A percentile compares a stretch with the other conserved stretches of the same genome.
phyloP scores from a whole-genome alignment of 2,329 filamentous ascomycete genomes.

The Fusarium globosum region DNA sequence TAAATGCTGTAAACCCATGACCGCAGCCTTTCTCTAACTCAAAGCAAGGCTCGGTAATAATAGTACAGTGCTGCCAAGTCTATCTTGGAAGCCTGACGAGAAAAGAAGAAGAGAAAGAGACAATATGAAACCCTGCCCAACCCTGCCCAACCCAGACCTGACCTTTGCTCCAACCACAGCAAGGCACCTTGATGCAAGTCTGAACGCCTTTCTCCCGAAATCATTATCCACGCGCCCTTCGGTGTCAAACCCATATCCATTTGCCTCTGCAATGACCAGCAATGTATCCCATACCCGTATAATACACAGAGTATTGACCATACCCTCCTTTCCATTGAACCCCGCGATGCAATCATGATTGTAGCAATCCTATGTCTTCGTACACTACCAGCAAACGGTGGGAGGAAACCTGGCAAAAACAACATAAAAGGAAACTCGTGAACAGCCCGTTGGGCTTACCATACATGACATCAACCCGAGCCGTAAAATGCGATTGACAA shows the following conservation, averaged over 20 bases:
- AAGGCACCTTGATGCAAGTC: constrained; percentile 33
- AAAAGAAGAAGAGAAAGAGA: constrained; percentile 16
- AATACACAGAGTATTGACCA: constrained; percentile 26
- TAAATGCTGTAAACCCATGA: constrained; percentile 12
- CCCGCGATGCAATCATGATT: constrained; percentile 41
- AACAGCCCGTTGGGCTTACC: constrained; percentile 35
- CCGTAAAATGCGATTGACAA: constrained; percentile 6
- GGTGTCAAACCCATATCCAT: constrained; percentile 18
- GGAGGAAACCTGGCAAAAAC: constrained; percentile 20
- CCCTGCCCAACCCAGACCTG: constrained; percentile 18
- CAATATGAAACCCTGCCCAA: constrained; percentile 15
- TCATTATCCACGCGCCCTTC: constrained; percentile 41
- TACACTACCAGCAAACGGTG: constrained; percentile 25
- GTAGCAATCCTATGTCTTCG: constrained; percentile 28
- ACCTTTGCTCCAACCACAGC: constrained; percentile 27
- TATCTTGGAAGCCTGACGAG: constrained; percentile 35
- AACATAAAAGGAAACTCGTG: constrained; percentile 40
- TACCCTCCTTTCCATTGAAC: constrained; percentile 34
- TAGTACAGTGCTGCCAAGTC: constrained; percentile 41
- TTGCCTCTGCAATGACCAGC: constrained; percentile 26
- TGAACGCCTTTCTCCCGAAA: constrained; percentile 38
- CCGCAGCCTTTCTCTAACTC: constrained; percentile 30
- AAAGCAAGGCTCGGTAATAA: constrained; percentile 36
- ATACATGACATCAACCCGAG: constrained; percentile 28
- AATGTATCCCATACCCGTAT: constrained; percentile 30